phyloP scores from a whole-genome alignment of 2,329 filamentous ascomycete species.

The Neonectria faginata region DNA sequence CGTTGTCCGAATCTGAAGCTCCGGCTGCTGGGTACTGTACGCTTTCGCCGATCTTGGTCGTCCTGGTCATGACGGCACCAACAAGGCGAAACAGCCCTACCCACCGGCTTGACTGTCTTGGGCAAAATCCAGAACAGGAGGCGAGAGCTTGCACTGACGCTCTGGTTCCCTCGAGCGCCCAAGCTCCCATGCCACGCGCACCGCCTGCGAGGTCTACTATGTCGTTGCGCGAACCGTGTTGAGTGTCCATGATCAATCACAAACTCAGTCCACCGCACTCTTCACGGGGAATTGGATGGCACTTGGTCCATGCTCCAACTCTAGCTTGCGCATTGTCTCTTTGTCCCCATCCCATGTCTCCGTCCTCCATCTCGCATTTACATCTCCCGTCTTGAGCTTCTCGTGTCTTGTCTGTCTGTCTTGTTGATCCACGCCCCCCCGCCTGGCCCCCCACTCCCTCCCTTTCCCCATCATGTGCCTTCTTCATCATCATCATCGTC shows the following conservation, averaged over 20 bases:
- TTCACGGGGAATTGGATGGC: constrained; percentile 24
- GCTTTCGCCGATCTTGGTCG: constrained; percentile 23
- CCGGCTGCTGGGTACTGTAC: constrained; percentile 10
- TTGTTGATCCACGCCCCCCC: constrained; percentile 26
- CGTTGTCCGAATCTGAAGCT: constrained; percentile 7
- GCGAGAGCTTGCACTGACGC: constrained; percentile 32
- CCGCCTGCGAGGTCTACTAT: constrained; percentile 14
- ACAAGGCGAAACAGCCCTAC: constrained; percentile 24
- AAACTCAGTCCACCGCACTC: constrained; percentile 39
- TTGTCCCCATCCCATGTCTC: constrained; percentile 28
- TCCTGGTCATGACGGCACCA: constrained; percentile 17
- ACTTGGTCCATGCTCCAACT: constrained; percentile 39
- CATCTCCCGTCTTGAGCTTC: constrained; percentile 19
- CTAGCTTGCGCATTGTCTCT: constrained; percentile 26
- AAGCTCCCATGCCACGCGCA: constrained; percentile 40
- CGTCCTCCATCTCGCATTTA: constrained; percentile 24
- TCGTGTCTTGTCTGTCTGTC: constrained; percentile 11
- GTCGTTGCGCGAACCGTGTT: constrained; percentile 14
- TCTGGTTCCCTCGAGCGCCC: constrained; percentile 30
- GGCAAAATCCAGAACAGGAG: constrained; percentile 32
- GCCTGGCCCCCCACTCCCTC: constrained; percentile 24
- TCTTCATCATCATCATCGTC: constrained; percentile 29
- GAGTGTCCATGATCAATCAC: constrained; percentile 32
- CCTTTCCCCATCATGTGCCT: constrained; percentile 39
- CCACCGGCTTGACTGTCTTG: constrained; percentile 21